A percentile compares a stretch with the other conserved stretches of the same genome.
Evolutionary conservation across 2,329 filamentous ascomycete species (phyloP).

Genomic region (Cadophora sp.): DNA sequence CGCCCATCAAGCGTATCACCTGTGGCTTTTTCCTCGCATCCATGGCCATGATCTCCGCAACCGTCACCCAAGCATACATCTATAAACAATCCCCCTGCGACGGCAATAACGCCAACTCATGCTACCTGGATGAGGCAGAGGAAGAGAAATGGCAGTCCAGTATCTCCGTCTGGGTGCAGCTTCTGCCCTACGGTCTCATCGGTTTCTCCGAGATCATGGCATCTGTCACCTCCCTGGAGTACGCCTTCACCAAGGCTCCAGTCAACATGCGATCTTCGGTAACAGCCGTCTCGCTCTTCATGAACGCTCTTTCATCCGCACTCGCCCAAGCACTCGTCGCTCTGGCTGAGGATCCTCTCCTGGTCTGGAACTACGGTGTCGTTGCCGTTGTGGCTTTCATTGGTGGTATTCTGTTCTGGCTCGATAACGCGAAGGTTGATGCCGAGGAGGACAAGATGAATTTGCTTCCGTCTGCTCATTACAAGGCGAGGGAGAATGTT

Average conservation of each 20-base stretch:
- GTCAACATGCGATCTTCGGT: conserved; percentile 71
- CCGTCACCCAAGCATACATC: conserved; percentile 62
- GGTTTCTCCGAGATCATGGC: conserved; percentile 67
- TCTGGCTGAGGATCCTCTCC: conserved; percentile 49
- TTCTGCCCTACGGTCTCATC: conserved; percentile 59
- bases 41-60: conserved; percentile 61
- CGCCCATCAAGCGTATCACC: conserved; percentile 63
- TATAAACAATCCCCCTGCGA: conserved; percentile 60
- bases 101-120: conserved; percentile 53
- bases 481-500: conserved; percentile 5
- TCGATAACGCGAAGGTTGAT: conserved; percentile 33
- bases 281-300: conserved; percentile 62
- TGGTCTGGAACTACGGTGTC: conserved; percentile 47
- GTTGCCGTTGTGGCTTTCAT: conserved; percentile 30
- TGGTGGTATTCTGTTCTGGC: conserved; percentile 32
- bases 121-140: conserved; percentile 41
- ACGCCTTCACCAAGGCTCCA: conserved; percentile 77
- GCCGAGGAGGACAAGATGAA: conserved; percentile 35
- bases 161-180: conserved; percentile 62
- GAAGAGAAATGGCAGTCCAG: conserved; percentile 37
- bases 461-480: conserved; percentile 15
- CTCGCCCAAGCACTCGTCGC: conserved; percentile 52
- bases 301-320: conserved; percentile 61
- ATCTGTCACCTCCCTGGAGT: conserved; percentile 73
- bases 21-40: conserved; percentile 61